phyloP scores from a whole-genome alignment of 176 grass and related monocot genomes.

The Sorghum bicolor region Sorghum_bicolor_NCBIv3 NC_012875.2:11020001-11020500 shows the following conservation, averaged over 20 bases:
- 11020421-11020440: not conserved
- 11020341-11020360: conserved; percentile 18
- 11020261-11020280: not conserved
- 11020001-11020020: not conserved
- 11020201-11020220: not conserved
- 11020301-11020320: not conserved
- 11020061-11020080: not conserved
- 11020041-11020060: not conserved
- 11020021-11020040: not conserved
- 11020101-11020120: not conserved
- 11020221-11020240: not conserved
- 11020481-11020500: conserved; percentile 6
- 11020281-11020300: not conserved
- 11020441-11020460: conserved; percentile 30
- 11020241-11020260: not conserved
- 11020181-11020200: not conserved
- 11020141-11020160: no score
- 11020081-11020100: not conserved
- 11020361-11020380: conserved; percentile 7
- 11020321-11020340: not conserved
- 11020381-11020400: conserved; percentile 20
- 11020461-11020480: not conserved
- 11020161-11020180: no score
- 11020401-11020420: conserved; percentile 35
- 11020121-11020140: not conserved